Conservation (phyloP, 208 protist species). For the Leishmania braziliensis region DNA sequence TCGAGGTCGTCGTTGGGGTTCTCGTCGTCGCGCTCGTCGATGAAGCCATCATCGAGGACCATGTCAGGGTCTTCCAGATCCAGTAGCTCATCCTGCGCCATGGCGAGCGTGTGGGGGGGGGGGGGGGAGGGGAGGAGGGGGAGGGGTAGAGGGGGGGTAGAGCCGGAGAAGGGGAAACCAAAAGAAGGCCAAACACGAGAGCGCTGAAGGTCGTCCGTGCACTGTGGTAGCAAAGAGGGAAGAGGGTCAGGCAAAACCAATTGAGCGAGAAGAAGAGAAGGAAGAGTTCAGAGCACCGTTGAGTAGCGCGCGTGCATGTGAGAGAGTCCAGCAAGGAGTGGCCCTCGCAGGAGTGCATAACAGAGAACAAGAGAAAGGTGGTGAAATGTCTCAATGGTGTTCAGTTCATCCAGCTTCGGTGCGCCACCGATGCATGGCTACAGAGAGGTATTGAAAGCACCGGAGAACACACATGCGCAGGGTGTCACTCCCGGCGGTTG, state of each 20-base stretch:
- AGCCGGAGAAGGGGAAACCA: not conserved
- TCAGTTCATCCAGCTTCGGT: not conserved
- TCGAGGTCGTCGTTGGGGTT: slow-evolving; percentile 65
- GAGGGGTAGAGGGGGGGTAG: not conserved
- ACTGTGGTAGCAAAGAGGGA: not conserved
- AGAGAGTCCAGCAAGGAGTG: not conserved
- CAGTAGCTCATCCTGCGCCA: slow-evolving; percentile 23
- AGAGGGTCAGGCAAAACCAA: not conserved
- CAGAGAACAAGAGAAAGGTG: not conserved
- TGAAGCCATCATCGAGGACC: slow-evolving; percentile 65
- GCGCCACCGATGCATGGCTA: not conserved
- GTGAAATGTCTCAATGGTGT: not conserved
- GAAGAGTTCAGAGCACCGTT: not conserved
- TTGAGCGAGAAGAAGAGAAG: not conserved
- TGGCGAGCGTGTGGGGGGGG: not conserved
- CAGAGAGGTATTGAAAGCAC: not conserved
- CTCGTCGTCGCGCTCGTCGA: slow-evolving; percentile 34
- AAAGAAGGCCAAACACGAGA: not conserved
- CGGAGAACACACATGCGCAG: not conserved
- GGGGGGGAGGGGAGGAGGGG: not conserved
- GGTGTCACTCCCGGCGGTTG: not conserved
- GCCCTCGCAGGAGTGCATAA: not conserved
- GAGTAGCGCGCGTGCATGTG: no score
- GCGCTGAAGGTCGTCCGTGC: not conserved
- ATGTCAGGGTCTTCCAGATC: slow-evolving; percentile 77